Percentiles rank a stretch among this genome's conserved stretches.
phyloP scores from a whole-genome alignment of 2,329 filamentous ascomycete genomes.

The Pseudopyricularia javanii region DNA sequence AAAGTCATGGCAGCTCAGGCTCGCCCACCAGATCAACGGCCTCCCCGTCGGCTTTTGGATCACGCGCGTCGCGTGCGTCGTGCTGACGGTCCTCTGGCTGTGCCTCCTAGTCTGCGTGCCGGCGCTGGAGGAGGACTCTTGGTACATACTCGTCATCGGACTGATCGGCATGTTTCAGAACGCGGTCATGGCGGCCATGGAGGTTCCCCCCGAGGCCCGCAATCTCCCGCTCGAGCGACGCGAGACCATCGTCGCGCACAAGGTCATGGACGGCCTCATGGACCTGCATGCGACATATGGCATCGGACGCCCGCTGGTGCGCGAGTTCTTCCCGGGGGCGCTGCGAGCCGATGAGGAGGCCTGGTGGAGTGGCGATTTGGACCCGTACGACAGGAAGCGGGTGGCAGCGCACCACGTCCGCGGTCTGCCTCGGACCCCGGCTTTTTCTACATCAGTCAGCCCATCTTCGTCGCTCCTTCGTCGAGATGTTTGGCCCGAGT shows the following conservation, averaged over 20 bases:
- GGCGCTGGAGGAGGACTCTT: slow-evolving; percentile 21
- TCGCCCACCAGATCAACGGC: background rate
- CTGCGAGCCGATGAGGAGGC: background rate
- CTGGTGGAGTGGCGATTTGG: slow-evolving; percentile 5
- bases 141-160: slow-evolving; percentile 27
- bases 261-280: slow-evolving; percentile 7
- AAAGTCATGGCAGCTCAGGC: background rate
- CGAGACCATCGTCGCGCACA: slow-evolving; percentile 3
- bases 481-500: too few species aligned
- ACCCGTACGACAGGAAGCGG: slow-evolving; percentile 1
- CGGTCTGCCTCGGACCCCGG: too few species aligned
- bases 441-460: too few species aligned
- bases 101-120: slow-evolving; percentile 24
- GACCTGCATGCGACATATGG: slow-evolving; percentile 3
- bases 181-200: slow-evolving; percentile 18
- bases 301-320: background rate
- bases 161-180: slow-evolving; percentile 27
- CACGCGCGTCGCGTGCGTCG: slow-evolving; percentile 10
- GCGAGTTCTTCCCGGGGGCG: slow-evolving; percentile 5
- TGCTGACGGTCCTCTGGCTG: slow-evolving; percentile 23
- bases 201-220: slow-evolving; percentile 11
- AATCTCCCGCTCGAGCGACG: slow-evolving; percentile 4
- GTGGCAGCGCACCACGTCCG: background rate
- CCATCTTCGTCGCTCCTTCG: too few species aligned
- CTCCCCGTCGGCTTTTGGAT: slow-evolving; percentile 5